Evolutionary conservation across 495 filamentous ascomycete genomes (phyloP), one percentile per base, ranked within the genome.

Genomic region (Podospora bellae-mahoneyi): DNA sequence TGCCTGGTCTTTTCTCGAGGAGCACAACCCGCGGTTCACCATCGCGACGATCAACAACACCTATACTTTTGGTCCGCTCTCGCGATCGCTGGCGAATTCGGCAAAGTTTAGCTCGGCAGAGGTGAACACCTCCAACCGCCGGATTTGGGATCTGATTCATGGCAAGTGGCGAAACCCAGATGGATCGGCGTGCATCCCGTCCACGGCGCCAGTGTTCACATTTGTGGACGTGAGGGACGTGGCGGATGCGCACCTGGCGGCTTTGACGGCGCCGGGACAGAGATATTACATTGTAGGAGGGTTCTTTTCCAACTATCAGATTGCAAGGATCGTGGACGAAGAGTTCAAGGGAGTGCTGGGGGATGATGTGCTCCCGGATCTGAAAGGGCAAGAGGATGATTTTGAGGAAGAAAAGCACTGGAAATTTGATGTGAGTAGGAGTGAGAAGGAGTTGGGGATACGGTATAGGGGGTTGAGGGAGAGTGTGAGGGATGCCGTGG

Each of bases 181-280:
- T 48, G 39, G 39, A 2, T 48, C 39, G 15, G 39, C 39, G 15
- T 48, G 10, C 15, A 73, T 82, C 16, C 60, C 53, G 1, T 75
- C 79, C 1, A 81, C 78, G 3, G 74, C 76, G 0, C 82, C 81
- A 0, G 81, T 83, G 0, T 84, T 84, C 67, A 82, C 79, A 0
- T 83, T 74, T 61, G 79, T 84, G 59, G 83, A 85, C 66, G 83
- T 84, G 15, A 76, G 83, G 9, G 83, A 85, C 60, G 80, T 84
- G n/a, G 81, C 82, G 1, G 58, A 76, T 4, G 78, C 80, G 0
- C 82, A 83, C 58, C 77, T 78, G 15, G 72, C 71, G 6, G 79
- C 82, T 5, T 66, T 84, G 71, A 76, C 70, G 4, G 82, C 81
- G 1, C 77, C 75, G 2, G 78, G 80, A 7, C 75, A 81, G 56